These are phyloP conservation scores for Ormosia semicastrata DNA, from an alignment of 306 rosid genomes.

Conservation along the genomic window DNA sequence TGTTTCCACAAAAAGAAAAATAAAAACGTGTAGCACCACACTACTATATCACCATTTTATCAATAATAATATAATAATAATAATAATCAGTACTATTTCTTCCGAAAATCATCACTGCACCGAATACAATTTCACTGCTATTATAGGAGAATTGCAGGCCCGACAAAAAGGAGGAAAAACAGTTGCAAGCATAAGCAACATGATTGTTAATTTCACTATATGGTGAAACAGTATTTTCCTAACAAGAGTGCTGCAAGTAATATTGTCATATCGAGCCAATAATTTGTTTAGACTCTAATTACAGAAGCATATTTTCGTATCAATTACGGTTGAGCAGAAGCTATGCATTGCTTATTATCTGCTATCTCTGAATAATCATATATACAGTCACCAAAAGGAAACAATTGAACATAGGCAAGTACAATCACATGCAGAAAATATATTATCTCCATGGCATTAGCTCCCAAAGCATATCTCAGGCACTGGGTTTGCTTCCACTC, in stretches of 20 bases:
- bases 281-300: background rate
- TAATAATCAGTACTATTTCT: background rate
- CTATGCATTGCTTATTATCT: background rate
- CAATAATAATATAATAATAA: background rate
- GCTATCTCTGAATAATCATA: background rate
- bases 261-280: background rate
- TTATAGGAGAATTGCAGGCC: background rate
- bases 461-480: slow-evolving; percentile 36
- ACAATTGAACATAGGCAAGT: slow-evolving; percentile 10
- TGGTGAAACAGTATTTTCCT: background rate
- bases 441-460: background rate
- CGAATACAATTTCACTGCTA: background rate
- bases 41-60: background rate
- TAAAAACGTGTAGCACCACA: too few relatives aligned
- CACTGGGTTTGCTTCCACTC: slow-evolving; percentile 50
- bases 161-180: background rate
- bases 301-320: background rate
- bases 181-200: background rate
- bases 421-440: slow-evolving; percentile 12
- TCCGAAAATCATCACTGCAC: background rate
- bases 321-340: background rate
- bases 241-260: background rate
- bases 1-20: background rate
- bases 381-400: slow-evolving; percentile 24
- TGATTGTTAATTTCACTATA: background rate